These are phyloP conservation scores for Poteriospumella lacustris DNA, from an alignment of 108 stramenopile species.

Conservation along the genomic window DNA sequence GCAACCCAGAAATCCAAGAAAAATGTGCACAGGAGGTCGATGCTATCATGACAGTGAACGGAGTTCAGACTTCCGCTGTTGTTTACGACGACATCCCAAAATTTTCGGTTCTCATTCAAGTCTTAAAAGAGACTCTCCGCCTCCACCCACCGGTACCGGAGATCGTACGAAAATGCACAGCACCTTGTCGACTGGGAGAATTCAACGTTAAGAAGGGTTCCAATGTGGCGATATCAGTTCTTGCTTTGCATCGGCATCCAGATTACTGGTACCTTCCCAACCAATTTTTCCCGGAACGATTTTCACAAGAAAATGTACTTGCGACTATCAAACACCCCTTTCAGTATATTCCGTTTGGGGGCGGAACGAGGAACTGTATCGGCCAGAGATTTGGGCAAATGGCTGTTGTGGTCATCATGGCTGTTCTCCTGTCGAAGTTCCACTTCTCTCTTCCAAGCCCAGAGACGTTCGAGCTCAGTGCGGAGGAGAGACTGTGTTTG, in stretches of 20 bases:
- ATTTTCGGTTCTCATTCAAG: not conserved
- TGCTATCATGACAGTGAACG: not conserved
- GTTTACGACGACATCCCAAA: not conserved
- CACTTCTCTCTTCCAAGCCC: not conserved
- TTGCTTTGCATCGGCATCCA: not conserved
- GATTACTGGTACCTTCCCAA: not conserved
- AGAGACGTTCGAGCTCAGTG: too few relatives aligned
- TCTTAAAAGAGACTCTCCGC: not conserved
- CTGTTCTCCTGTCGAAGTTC: not conserved
- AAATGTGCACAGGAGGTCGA: not conserved
- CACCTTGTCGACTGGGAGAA: not conserved
- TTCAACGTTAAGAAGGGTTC: not conserved
- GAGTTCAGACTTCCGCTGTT: not conserved
- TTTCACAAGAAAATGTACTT: not conserved
- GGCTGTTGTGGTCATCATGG: not conserved
- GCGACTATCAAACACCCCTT: not conserved
- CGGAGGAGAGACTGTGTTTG: too few relatives aligned
- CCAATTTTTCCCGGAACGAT: not conserved
- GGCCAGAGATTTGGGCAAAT: not conserved
- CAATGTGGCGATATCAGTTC: not conserved
- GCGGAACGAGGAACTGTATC: not conserved
- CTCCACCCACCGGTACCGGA: not conserved
- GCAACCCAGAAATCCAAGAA: not conserved
- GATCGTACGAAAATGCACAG: not conserved
- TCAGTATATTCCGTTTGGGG: not conserved